A percentile compares a stretch with the other conserved stretches of the same genome.
These are phyloP conservation scores for Stenocarpella maydis DNA, from an alignment of 2,329 filamentous ascomycete species.

Conservation along the genomic window DNA sequence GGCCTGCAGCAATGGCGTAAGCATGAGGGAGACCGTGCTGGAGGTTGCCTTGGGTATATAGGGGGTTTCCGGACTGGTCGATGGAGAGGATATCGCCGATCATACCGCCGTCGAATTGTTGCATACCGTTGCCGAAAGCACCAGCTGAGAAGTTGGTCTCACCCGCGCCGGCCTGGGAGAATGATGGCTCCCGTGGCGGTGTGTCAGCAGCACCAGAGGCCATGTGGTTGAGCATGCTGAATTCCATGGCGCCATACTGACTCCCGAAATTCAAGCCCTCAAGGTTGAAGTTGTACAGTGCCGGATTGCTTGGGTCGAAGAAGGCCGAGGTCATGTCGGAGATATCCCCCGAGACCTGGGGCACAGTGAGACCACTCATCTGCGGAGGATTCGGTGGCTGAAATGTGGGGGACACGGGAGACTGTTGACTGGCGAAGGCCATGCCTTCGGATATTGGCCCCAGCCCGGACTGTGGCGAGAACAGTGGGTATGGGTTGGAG, in stretches of 20 bases:
- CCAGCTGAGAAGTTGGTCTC: conserved; percentile 53
- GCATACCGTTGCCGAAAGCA: conserved; percentile 61
- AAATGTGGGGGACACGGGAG: conserved; percentile 79
- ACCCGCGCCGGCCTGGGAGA: conserved; percentile 50
- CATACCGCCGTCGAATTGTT: conserved; percentile 58
- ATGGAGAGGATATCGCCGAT: conserved; percentile 62
- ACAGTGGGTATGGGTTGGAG: conserved; percentile 59
- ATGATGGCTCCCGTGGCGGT: conserved; percentile 69
- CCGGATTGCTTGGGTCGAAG: conserved; percentile 91
- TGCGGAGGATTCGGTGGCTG: conserved; percentile 61
- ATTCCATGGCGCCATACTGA: conserved; percentile 94
- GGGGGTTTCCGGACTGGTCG: conserved; percentile 56
- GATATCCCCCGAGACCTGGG: conserved; percentile 59
- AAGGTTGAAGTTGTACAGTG: conserved; percentile 94
- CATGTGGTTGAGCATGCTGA: conserved; percentile 96
- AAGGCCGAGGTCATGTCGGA: conserved; percentile 63
- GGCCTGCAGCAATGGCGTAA: conserved; percentile 70
- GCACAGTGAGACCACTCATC: conserved; percentile 57
- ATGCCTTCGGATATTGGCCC: conserved; percentile 56
- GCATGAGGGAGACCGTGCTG: conserved; percentile 71
- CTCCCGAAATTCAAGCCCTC: conserved; percentile 95
- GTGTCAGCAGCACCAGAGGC: conserved; percentile 87
- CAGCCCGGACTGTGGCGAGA: conserved; percentile 56
- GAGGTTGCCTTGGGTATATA: conserved; percentile 65
- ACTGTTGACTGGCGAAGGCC: conserved; percentile 71